phyloP scores from a whole-genome alignment of 164 flowering plant species.

The Vitis cinerea region DNA sequence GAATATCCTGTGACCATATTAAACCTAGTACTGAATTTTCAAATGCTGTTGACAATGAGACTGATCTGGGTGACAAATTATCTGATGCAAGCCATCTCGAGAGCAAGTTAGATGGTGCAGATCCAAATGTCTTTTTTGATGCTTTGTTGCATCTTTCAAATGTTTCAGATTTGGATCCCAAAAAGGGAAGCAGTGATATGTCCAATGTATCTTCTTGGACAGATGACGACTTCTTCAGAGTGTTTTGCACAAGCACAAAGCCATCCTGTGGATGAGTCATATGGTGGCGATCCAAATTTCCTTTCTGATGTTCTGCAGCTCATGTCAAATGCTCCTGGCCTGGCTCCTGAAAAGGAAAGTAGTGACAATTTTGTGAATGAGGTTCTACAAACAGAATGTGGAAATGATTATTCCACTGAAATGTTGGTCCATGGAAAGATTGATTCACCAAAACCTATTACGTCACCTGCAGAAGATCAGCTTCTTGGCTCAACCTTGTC shows the following conservation, averaged over 20 bases:
- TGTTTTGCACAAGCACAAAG: too few relatives aligned
- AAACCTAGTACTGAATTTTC: constrained; percentile 12
- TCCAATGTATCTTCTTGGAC: too few relatives aligned
- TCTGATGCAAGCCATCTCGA: constrained; percentile 20
- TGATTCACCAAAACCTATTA: constrained; percentile 17
- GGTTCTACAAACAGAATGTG: constrained; percentile 13
- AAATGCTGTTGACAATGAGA: constrained; percentile 14
- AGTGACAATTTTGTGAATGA: constrained; percentile 14
- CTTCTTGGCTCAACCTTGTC: constrained; percentile 15
- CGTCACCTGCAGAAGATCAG: constrained; percentile 16
- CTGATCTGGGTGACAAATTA: constrained; percentile 1
- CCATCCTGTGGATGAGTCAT: too few relatives aligned
- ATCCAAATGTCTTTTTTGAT: constrained; percentile 17
- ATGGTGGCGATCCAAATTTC: too few relatives aligned
- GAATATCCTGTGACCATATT: constrained; percentile 15
- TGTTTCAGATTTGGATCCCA: not conserved
- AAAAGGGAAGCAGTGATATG: too few relatives aligned
- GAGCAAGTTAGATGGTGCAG: constrained; percentile 20
- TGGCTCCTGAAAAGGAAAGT: constrained; percentile 12
- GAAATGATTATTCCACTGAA: constrained; percentile 17
- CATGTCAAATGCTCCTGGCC: not conserved
- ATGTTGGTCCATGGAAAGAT: constrained; percentile 10
- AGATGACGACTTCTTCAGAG: too few relatives aligned
- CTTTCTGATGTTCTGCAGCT: too few relatives aligned
- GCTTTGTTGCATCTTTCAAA: constrained; percentile 8